Evolutionary conservation across 2,329 filamentous ascomycete genomes (phyloP).

Genomic region (Neofusicoccum laricinum): DNA sequence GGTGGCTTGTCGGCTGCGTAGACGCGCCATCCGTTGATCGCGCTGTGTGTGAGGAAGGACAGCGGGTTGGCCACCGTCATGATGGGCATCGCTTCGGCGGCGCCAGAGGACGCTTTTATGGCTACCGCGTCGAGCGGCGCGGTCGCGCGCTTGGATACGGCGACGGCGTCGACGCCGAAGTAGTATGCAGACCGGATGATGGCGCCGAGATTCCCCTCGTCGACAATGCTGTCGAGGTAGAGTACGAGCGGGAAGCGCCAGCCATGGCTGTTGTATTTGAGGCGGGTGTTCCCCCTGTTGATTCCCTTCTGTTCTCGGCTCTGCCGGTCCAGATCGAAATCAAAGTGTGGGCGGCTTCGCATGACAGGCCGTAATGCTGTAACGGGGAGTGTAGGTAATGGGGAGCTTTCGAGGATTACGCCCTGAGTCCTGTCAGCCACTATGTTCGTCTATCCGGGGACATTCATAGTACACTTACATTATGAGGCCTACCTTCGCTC

Average conservation of each 20-base stretch:
- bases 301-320: slow-evolving; percentile 69
- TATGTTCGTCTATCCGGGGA: background rate
- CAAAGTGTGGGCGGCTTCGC: slow-evolving; percentile 20
- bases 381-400: slow-evolving; percentile 55
- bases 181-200: slow-evolving; percentile 88
- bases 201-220: slow-evolving; percentile 86
- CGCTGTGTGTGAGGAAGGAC: slow-evolving; percentile 67
- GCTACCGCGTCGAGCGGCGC: slow-evolving; percentile 73
- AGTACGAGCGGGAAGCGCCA: slow-evolving; percentile 67
- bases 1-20: slow-evolving; percentile 63
- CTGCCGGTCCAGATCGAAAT: slow-evolving; percentile 57
- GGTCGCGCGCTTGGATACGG: slow-evolving; percentile 67
- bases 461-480: slow-evolving; percentile 42
- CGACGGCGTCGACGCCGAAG: slow-evolving; percentile 82
- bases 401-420: slow-evolving; percentile 80
- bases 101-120: slow-evolving; percentile 84
- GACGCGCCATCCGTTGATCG: slow-evolving; percentile 73
- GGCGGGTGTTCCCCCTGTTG: slow-evolving; percentile 63
- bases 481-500: slow-evolving; percentile 79
- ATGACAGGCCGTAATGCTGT: background rate
- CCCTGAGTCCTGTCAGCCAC: slow-evolving; percentile 45
- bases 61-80: slow-evolving; percentile 66
- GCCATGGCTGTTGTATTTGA: slow-evolving; percentile 43
- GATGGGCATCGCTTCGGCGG: slow-evolving; percentile 74
- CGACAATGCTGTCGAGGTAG: slow-evolving; percentile 69